A percentile compares a stretch with the other conserved stretches of the same genome.
Conservation (phyloP, 306 rosid species). For the Oemleria cerasiformis region DNA sequence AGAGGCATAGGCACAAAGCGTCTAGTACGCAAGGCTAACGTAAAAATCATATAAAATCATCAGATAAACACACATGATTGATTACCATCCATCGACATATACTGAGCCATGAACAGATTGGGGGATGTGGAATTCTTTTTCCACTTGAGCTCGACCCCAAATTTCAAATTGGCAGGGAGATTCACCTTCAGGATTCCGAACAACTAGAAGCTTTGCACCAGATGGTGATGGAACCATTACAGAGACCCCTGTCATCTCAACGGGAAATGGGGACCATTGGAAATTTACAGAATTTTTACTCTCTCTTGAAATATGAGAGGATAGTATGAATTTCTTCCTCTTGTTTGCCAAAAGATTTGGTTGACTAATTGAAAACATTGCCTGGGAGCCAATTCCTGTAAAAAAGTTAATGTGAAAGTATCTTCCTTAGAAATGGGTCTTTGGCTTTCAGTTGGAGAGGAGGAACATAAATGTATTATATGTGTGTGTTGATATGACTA, state of each 20-base stretch:
- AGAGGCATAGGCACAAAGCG: constrained; percentile 2
- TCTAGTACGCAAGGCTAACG: constrained; percentile 4
- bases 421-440: constrained; percentile 1
- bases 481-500: background rate
- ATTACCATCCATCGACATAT: constrained; percentile 73
- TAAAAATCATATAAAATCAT: constrained; percentile 17
- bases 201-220: constrained; percentile 58
- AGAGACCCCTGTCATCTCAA: constrained; percentile 61
- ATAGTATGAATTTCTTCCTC: constrained; percentile 48
- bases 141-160: constrained; percentile 65
- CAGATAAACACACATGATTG: too few relatives aligned
- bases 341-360: constrained; percentile 62
- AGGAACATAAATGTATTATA: background rate
- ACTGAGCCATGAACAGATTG: constrained; percentile 73
- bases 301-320: constrained; percentile 47
- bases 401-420: background rate
- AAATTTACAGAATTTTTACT: constrained; percentile 40
- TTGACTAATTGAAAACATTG: constrained; percentile 62
- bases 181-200: constrained; percentile 58
- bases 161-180: constrained; percentile 57
- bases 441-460: background rate
- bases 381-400: constrained; percentile 46
- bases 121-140: constrained; percentile 70
- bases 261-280: constrained; percentile 76
- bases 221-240: constrained; percentile 74